These are phyloP conservation scores for Cyclaneusma minus DNA, from an alignment of 2,329 filamentous ascomycete species.

Conservation along the genomic window DNA sequence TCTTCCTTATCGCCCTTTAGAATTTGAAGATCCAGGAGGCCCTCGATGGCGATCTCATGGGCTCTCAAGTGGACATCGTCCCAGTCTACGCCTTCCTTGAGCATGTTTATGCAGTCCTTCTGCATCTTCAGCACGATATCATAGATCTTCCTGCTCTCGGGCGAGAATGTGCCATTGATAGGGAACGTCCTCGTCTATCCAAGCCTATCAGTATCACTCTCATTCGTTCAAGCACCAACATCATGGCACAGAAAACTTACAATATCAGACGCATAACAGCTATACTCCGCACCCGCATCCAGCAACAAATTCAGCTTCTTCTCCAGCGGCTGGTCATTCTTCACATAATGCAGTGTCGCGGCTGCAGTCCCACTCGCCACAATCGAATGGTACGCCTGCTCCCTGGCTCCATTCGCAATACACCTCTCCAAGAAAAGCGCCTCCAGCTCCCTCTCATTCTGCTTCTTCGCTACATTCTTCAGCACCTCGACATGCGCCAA, in stretches of 20 bases:
- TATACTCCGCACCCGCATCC: conserved; percentile 68
- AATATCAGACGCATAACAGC: conserved; percentile 56
- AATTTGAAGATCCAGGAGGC: conserved; percentile 61
- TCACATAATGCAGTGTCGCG: conserved; percentile 76
- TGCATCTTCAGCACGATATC: conserved; percentile 81
- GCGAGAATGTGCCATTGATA: conserved; percentile 53
- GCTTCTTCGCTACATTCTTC: conserved; percentile 42
- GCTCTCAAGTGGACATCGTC: conserved; percentile 69
- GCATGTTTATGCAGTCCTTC: conserved; percentile 52
- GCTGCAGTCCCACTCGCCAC: conserved; percentile 67
- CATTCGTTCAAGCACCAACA: conserved; percentile 2
- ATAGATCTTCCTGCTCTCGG: conserved; percentile 61
- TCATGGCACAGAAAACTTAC: conserved; percentile 21
- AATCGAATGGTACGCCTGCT: conserved; percentile 81
- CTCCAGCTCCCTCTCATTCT: conserved; percentile 72
- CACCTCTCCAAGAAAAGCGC: conserved; percentile 65
- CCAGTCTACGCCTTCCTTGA: conserved; percentile 64
- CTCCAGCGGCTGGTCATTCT: conserved; percentile 54
- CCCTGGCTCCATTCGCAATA: conserved; percentile 57
- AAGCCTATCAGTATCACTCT: conserved; percentile 30
- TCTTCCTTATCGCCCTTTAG: conserved; percentile 52
- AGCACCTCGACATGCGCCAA: conserved; percentile 50
- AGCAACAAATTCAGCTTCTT: conserved; percentile 68
- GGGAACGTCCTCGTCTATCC: conserved; percentile 79
- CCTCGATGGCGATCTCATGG: conserved; percentile 69